Evolutionary conservation across 805 yeast species (phyloP).

Genomic region (Pichia paraexigua): DNA sequence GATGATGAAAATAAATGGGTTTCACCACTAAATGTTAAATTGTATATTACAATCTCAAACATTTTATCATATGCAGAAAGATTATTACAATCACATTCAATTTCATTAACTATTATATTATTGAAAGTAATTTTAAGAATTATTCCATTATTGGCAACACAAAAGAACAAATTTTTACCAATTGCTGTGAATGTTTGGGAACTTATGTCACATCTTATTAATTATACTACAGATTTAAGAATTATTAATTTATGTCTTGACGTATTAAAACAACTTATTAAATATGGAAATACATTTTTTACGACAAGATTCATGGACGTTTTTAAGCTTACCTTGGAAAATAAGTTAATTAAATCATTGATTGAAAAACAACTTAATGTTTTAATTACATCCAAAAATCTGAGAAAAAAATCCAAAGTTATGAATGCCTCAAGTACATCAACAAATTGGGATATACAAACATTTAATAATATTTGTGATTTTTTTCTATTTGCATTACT

Average conservation of each 20-base stretch:
- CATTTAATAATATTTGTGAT: slow-evolving; percentile 22
- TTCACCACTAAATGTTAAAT: slow-evolving; percentile 53
- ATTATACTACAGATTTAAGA: slow-evolving; percentile 20
- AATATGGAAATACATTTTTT: slow-evolving; percentile 39
- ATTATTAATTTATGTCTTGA: slow-evolving; percentile 25
- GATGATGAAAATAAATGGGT: slow-evolving; percentile 45
- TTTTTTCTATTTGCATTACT: slow-evolving; percentile 31
- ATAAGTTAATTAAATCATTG: slow-evolving; percentile 7
- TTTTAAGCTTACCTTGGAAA: slow-evolving; percentile 17
- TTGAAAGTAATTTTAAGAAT: slow-evolving; percentile 39
- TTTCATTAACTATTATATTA: slow-evolving; percentile 43
- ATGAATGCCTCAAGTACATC: slow-evolving; percentile 22
- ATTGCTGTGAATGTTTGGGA: slow-evolving; percentile 49
- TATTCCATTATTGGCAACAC: slow-evolving; percentile 48
- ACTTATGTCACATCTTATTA: slow-evolving; percentile 23
- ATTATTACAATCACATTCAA: slow-evolving; percentile 46
- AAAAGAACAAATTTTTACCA: slow-evolving; percentile 38
- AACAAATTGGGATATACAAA: slow-evolving; percentile 20
- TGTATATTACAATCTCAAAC: slow-evolving; percentile 52
- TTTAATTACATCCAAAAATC: background rate
- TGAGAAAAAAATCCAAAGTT: background rate
- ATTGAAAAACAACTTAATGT: slow-evolving; percentile 9
- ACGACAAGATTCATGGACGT: slow-evolving; percentile 39
- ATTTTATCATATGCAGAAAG: slow-evolving; percentile 65
- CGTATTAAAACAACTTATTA: slow-evolving; percentile 22